These are phyloP conservation scores for Trichoderma atrobrunneum DNA, from an alignment of 2,329 filamentous ascomycete species.

Conservation along the genomic window DNA sequence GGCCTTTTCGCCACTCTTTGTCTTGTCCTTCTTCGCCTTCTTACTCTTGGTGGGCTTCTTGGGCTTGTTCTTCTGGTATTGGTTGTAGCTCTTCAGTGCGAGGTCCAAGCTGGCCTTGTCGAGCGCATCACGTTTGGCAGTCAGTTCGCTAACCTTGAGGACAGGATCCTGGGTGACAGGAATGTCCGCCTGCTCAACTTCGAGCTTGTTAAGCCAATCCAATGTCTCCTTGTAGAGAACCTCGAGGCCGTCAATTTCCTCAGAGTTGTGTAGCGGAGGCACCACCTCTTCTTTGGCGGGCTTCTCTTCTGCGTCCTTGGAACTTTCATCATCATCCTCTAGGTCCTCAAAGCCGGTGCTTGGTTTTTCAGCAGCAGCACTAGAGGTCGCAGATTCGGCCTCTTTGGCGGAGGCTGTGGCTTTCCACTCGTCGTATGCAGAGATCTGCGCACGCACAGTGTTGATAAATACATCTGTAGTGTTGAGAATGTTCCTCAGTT, in stretches of 20 bases:
- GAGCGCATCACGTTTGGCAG: constrained; percentile 66
- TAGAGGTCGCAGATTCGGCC: constrained; percentile 41
- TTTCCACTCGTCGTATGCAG: constrained; percentile 62
- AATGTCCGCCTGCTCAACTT: constrained; percentile 69
- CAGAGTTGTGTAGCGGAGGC: constrained; percentile 66
- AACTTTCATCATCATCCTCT: constrained; percentile 62
- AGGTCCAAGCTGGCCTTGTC: constrained; percentile 68
- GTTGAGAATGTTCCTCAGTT: constrained; percentile 67
- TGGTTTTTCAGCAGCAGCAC: constrained; percentile 47
- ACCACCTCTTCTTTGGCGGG: constrained; percentile 48
- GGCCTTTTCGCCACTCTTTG: constrained; percentile 34
- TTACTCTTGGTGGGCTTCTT: constrained; percentile 46
- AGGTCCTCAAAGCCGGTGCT: constrained; percentile 67
- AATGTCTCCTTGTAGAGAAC: constrained; percentile 59
- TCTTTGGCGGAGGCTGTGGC: constrained; percentile 48
- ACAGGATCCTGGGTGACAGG: constrained; percentile 69
- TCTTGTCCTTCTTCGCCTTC: constrained; percentile 40
- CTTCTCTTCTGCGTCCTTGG: constrained; percentile 47
- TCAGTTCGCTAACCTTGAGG: constrained; percentile 69
- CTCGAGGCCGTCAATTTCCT: constrained; percentile 67
- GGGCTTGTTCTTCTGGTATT: constrained; percentile 42
- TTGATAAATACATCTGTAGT: constrained; percentile 68
- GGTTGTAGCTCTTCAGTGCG: constrained; percentile 64
- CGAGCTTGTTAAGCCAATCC: constrained; percentile 72
- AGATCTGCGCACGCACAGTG: constrained; percentile 67